Evolutionary conservation across 352 stramenopile genomes (phyloP).

Genomic region (Bremia lactucae): DNA sequence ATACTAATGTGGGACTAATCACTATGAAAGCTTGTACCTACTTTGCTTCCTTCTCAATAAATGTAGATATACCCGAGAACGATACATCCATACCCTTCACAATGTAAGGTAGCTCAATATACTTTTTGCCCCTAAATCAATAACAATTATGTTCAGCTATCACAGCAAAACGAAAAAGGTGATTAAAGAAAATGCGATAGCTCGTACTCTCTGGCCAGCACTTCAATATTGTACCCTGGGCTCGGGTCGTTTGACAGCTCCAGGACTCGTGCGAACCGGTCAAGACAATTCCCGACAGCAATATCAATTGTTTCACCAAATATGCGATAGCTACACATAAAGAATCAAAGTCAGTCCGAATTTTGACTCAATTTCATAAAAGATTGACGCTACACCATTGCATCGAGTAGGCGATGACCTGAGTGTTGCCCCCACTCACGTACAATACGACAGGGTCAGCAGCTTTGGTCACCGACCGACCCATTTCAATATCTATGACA

Average conservation of each 20-base stretch:
- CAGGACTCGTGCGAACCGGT: constrained; percentile 94
- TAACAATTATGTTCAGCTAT: background rate
- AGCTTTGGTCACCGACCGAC: constrained; percentile 91
- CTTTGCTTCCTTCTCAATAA: constrained; percentile 91
- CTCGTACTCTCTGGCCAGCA: constrained; percentile 88
- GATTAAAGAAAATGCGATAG: too few relatives aligned
- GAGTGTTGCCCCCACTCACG: constrained; percentile 98
- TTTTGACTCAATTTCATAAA: constrained; percentile 1
- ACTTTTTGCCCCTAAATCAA: constrained; percentile 73
- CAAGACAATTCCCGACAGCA: constrained; percentile 98
- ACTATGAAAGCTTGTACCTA: constrained; percentile 15
- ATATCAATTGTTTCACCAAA: constrained; percentile 99
- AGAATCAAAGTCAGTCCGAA: background rate
- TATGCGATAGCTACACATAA: constrained; percentile 88
- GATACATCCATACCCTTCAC: constrained; percentile 99
- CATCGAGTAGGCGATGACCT: constrained; percentile 89
- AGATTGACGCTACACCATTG: constrained; percentile 33
- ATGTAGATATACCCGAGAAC: constrained; percentile 96
- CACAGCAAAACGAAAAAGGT: background rate
- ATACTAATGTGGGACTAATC: background rate
- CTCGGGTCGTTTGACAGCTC: constrained; percentile 96
- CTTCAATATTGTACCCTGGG: constrained; percentile 99
- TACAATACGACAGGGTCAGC: constrained; percentile 97
- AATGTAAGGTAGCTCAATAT: constrained; percentile 96
- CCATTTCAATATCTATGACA: constrained; percentile 98